phyloP scores from a whole-genome alignment of 2,329 filamentous ascomycete species.

The Trichoderma breve region DNA sequence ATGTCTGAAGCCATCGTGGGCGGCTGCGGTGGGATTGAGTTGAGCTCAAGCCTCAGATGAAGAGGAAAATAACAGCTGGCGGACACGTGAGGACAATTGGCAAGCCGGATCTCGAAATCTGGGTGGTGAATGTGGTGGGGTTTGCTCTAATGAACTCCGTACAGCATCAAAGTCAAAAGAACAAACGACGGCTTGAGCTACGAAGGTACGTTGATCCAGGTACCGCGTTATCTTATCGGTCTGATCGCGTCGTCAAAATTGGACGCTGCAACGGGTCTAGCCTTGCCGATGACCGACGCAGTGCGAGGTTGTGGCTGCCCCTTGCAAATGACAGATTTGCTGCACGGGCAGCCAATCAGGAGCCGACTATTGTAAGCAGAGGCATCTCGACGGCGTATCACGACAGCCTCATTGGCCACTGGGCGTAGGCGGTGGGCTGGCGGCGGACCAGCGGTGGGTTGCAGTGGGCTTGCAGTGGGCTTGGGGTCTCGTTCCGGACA shows the following conservation, averaged over 20 bases:
- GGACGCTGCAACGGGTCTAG: slow-evolving; percentile 23
- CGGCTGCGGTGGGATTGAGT: not conserved
- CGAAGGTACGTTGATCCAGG: not conserved
- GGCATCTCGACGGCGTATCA: not conserved
- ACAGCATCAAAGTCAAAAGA: not conserved
- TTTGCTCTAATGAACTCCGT: not conserved
- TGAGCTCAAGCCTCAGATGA: not conserved
- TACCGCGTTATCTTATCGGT: slow-evolving; percentile 19
- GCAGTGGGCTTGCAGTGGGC: slow-evolving; percentile 8
- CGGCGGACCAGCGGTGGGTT: slow-evolving; percentile 7
- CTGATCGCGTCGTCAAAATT: not conserved
- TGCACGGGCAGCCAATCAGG: not conserved
- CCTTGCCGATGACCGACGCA: slow-evolving; percentile 24
- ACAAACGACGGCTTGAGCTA: not conserved
- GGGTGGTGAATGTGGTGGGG: not conserved
- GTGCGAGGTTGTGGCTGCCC: slow-evolving; percentile 18
- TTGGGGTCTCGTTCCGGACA: slow-evolving; percentile 1
- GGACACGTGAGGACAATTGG: not conserved
- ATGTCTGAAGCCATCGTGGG: slow-evolving; percentile 37
- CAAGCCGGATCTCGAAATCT: not conserved
- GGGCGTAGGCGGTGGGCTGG: not conserved
- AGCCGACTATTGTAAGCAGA: slow-evolving; percentile 22
- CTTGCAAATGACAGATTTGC: slow-evolving; percentile 17
- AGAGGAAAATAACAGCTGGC: not conserved
- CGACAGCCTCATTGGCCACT: slow-evolving; percentile 7